phyloP scores from a whole-genome alignment of 805 yeast species.

The Candida koratica region DNA sequence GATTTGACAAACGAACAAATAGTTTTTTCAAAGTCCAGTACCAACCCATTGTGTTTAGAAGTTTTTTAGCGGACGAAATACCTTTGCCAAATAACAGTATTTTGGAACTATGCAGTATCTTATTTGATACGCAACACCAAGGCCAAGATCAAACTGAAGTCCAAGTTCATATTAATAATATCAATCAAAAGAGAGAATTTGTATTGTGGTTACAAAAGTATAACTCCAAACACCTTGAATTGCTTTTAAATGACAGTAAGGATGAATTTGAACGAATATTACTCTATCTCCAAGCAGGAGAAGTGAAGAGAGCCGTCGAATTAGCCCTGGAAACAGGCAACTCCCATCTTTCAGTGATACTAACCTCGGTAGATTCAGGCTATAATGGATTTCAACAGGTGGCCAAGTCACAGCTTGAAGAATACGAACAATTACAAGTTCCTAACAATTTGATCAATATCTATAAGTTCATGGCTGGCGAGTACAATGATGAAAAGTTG shows the following conservation, averaged over 20 bases:
- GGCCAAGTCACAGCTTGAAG: slow-evolving; percentile 59
- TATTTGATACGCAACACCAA: slow-evolving; percentile 5
- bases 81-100: slow-evolving; percentile 16
- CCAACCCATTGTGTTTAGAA: slow-evolving; percentile 17
- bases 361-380: slow-evolving; percentile 71
- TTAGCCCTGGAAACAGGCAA: slow-evolving; percentile 59
- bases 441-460: slow-evolving; percentile 56
- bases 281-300: slow-evolving; percentile 48
- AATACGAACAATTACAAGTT: slow-evolving; percentile 49
- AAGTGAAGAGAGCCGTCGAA: slow-evolving; percentile 58
- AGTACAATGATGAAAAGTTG: slow-evolving; percentile 30
- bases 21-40: slow-evolving; percentile 23
- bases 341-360: slow-evolving; percentile 63
- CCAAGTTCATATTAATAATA: not conserved
- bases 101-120: slow-evolving; percentile 41
- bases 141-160: slow-evolving; percentile 33
- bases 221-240: slow-evolving; percentile 32
- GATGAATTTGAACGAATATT: slow-evolving; percentile 52
- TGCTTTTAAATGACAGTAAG: slow-evolving; percentile 18
- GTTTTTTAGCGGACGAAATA: slow-evolving; percentile 9
- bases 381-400: slow-evolving; percentile 51
- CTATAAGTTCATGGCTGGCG: slow-evolving; percentile 61
- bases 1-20: slow-evolving; percentile 21
- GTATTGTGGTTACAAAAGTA: slow-evolving; percentile 54
- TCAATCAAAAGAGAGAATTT: slow-evolving; percentile 36